These are phyloP conservation scores for Paramecium primaurelia DNA, from an alignment of 73 alveolate genomes.

Conservation along the genomic window DNA sequence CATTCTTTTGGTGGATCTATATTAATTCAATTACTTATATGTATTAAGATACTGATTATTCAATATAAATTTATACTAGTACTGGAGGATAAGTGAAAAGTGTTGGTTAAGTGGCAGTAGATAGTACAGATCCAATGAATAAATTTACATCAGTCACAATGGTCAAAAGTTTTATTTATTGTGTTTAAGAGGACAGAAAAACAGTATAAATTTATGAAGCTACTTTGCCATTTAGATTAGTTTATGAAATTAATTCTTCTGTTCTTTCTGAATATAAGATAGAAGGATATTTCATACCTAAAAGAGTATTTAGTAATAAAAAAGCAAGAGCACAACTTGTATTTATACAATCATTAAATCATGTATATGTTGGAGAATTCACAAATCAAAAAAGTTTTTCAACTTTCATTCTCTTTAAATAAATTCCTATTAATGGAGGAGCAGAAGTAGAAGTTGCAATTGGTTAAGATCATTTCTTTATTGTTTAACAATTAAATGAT, in stretches of 20 bases:
- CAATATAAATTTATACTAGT: background rate
- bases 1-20: background rate
- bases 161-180: background rate
- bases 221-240: background rate
- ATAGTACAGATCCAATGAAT: background rate
- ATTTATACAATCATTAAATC: background rate
- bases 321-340: background rate
- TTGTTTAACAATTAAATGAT: background rate
- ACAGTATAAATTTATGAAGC: background rate
- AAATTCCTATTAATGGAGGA: background rate
- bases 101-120: background rate
- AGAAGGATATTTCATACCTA: background rate
- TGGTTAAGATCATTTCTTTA: background rate
- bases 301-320: constrained; percentile 21
- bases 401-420: background rate
- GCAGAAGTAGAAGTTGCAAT: constrained; percentile 11
- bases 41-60: background rate
- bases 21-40: background rate
- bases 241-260: background rate
- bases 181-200: background rate
- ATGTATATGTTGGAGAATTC: background rate
- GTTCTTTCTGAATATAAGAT: background rate
- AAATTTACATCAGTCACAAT: background rate
- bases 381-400: background rate
- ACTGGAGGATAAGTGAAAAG: background rate